These are phyloP conservation scores for Dryas integrifolia DNA, from an alignment of 331 rosid genomes.

Conservation along the genomic window DNA sequence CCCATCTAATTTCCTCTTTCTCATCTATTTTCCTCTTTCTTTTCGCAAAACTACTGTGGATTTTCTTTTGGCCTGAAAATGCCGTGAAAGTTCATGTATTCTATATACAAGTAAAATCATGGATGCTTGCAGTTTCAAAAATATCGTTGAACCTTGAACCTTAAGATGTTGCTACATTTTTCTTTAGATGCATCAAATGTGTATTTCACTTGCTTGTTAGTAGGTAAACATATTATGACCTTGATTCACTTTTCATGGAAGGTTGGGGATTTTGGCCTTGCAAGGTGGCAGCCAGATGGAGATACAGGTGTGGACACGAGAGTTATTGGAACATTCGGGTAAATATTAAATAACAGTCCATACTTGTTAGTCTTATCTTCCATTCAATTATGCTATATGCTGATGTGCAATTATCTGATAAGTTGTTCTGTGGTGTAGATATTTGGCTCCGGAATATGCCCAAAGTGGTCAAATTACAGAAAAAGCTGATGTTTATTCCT, in stretches of 20 bases:
- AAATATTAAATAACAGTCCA: slow-evolving; percentile 14
- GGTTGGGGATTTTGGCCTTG: slow-evolving; percentile 95
- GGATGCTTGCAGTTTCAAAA: background rate
- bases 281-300: slow-evolving; percentile 98
- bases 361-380: slow-evolving; percentile 1
- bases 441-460: slow-evolving; percentile 88
- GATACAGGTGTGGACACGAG: slow-evolving; percentile 84
- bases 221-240: slow-evolving; percentile 13
- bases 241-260: slow-evolving; percentile 21
- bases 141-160: background rate
- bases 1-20: background rate
- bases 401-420: slow-evolving; percentile 18
- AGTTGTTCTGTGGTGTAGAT: slow-evolving; percentile 40
- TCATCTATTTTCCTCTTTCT: background rate
- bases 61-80: background rate
- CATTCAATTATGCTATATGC: background rate
- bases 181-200: slow-evolving; percentile 22
- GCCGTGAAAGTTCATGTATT: background rate
- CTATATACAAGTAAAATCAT: background rate
- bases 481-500: slow-evolving; percentile 87
- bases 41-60: background rate
- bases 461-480: slow-evolving; percentile 94
- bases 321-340: slow-evolving; percentile 94
- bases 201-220: slow-evolving; percentile 18
- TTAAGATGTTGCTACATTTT: background rate